These are phyloP conservation scores for Phoma herbarum DNA, from an alignment of 2,329 filamentous ascomycete species.

Conservation along the genomic window DNA sequence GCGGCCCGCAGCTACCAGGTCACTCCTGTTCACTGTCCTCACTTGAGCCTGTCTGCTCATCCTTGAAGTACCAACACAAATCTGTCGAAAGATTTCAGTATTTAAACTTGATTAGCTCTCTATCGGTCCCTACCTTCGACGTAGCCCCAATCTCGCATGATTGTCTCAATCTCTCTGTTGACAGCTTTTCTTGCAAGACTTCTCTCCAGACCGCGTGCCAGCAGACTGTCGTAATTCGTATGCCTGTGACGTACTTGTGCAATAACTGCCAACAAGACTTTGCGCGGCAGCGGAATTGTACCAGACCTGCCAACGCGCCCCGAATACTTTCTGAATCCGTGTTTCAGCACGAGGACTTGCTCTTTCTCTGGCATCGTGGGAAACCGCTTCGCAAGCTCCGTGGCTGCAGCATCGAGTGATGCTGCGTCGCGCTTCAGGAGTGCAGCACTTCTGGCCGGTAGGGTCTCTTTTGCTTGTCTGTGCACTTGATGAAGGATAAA, in stretches of 20 bases:
- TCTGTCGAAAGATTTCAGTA: slow-evolving; percentile 18
- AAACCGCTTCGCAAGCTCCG: slow-evolving; percentile 52
- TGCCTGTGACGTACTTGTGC: slow-evolving; percentile 61
- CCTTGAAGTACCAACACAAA: slow-evolving; percentile 26
- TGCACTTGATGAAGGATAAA: slow-evolving; percentile 52
- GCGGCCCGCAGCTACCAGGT: background rate
- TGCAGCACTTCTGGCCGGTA: slow-evolving; percentile 51
- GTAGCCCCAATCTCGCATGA: slow-evolving; percentile 39
- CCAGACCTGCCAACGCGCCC: slow-evolving; percentile 59
- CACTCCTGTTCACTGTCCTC: background rate
- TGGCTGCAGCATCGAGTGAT: slow-evolving; percentile 31
- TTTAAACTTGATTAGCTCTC: background rate
- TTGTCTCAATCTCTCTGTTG: slow-evolving; percentile 30
- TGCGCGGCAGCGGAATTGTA: slow-evolving; percentile 51
- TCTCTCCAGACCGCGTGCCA: slow-evolving; percentile 33
- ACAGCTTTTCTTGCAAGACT: slow-evolving; percentile 37
- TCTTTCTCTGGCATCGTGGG: slow-evolving; percentile 52
- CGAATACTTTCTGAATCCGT: slow-evolving; percentile 58
- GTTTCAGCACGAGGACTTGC: slow-evolving; percentile 49
- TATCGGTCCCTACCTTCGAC: slow-evolving; percentile 29
- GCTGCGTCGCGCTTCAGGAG: slow-evolving; percentile 45
- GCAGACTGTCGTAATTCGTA: slow-evolving; percentile 58
- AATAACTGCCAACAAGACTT: slow-evolving; percentile 57
- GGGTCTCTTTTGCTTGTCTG: slow-evolving; percentile 51
- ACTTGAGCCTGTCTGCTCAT: background rate